These are phyloP conservation scores for Odonthalia washingtoniensis DNA, from an alignment of 31 red algal species.

Conservation along the genomic window DNA sequence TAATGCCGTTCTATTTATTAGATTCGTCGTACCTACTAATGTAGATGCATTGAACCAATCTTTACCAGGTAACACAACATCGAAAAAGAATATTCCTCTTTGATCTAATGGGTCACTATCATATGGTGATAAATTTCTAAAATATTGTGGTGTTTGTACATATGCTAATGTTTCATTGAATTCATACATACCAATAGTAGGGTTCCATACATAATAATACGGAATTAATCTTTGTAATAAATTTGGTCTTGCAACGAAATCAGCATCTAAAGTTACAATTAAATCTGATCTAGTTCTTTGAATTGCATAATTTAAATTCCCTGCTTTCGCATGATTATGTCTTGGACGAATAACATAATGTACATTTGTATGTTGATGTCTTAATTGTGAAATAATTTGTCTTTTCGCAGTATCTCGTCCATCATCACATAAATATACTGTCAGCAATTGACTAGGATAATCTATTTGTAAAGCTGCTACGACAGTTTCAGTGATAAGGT, in stretches of 20 bases:
- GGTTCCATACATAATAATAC: conserved; percentile 77
- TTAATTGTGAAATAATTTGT: too few species aligned
- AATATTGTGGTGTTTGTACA: conserved; percentile 76
- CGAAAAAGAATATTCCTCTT: conserved; percentile 60
- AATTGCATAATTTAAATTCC: too few species aligned
- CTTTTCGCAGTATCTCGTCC: conserved; percentile 63
- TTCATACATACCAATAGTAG: conserved; percentile 51
- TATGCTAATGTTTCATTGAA: conserved; percentile 73
- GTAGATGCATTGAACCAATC: conserved; percentile 81
- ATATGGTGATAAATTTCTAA: conserved; percentile 71
- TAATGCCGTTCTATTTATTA: conserved; percentile 44
- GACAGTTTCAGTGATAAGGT: conserved; percentile 67
- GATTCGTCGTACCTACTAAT: conserved; percentile 74
- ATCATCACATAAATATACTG: conserved; percentile 79
- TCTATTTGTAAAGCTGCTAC: conserved; percentile 69
- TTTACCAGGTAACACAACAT: conserved; percentile 69
- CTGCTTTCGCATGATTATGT: too few species aligned
- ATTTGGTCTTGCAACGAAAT: conserved; percentile 74
- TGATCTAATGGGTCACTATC: conserved; percentile 78
- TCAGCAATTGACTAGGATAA: conserved; percentile 68
- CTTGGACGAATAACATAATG: too few species aligned
- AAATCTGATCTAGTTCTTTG: too few species aligned
- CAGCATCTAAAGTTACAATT: too few species aligned
- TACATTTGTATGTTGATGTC: too few species aligned
- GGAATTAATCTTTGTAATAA: conserved; percentile 70